A percentile compares a stretch with the other conserved stretches of the same genome.
Evolutionary conservation across 2,329 filamentous ascomycete genomes (phyloP).

Genomic region (Endocalyx cinctus): DNA sequence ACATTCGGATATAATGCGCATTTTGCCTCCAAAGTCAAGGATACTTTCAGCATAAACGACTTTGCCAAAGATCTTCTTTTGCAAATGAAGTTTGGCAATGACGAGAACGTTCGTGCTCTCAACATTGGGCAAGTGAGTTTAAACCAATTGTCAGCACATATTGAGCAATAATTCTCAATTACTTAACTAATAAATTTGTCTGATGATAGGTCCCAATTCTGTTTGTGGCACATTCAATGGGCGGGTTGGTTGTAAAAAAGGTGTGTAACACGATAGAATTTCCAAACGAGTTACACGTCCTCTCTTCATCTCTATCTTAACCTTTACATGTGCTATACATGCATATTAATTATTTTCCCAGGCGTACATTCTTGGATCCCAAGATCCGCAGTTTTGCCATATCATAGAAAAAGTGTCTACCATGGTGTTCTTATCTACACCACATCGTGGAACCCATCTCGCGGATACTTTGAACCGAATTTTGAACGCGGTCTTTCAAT

Average conservation of each 20-base stretch:
- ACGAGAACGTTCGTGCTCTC: neutral
- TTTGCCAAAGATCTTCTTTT: neutral
- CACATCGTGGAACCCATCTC: neutral
- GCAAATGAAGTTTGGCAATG: neutral
- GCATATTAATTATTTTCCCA: neutral
- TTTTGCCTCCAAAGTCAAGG: constrained; percentile 2
- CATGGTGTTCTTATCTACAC: neutral
- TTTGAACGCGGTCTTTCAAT: neutral
- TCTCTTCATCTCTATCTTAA: neutral
- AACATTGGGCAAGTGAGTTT: neutral
- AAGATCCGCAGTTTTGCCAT: neutral
- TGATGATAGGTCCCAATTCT: neutral
- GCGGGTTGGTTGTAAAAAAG: neutral
- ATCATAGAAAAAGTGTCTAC: neutral
- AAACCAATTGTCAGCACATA: neutral
- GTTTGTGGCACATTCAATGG: neutral
- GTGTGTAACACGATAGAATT: neutral
- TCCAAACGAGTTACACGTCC: neutral
- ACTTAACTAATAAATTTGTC: no score
- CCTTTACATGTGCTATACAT: neutral
- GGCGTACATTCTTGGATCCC: constrained; percentile 1
- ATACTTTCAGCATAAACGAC: neutral
- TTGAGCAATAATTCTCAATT: no score
- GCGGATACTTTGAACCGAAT: neutral
- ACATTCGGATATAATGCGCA: constrained; percentile 22